Evolutionary conservation across 2,329 filamentous ascomycete genomes (phyloP), one percentile per base, ranked within the genome.

Genomic region (Talaromyces atroroseus): DNA sequence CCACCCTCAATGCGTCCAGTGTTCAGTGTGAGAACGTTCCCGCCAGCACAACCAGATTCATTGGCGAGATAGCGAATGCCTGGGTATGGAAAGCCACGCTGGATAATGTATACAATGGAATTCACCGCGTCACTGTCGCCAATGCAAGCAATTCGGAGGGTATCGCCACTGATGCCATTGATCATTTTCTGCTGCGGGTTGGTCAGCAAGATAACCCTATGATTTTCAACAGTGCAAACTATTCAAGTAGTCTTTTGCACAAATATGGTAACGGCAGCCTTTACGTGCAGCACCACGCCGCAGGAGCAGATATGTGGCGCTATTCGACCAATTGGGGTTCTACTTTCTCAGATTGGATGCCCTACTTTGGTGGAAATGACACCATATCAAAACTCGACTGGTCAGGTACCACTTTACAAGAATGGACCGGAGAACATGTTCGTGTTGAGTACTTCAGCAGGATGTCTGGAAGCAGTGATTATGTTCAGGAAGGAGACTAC

Each of bases 381-480:
- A 76, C 74, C 16, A 70, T 84, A 24, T 61, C 73, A 18, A 66
- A 72, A 45, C 76, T 80, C 58, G 62, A 72, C 3, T 87, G 84
- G 84, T 76, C 74, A 3, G 84, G 84, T n/a, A 82, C 81, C 1
- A 71, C 77, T 18, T 63, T 74, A 3, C 84, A 87, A 65, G 68
- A 68, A 47, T 87, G 84, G 84, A 63, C 76, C 24, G 84, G 83
- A 24, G 78, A 85, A 44, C 84, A 87, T 63, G 75, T 87, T 36
- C 77, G 79, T 24, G 77, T 86, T 23, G 82, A 87, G 63, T 87
- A 87, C 66, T 87, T 79, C 78, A 84, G 77, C 64, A 74, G 76
- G 54, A 71, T 81, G 52, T 76, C 81, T 20, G 82, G 82, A 6
- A 85, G 82, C 60, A 83, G 81, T 63, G 76, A 78, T 59, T 82